phyloP scores from a whole-genome alignment of 1,139 yeast species.

The Candida labiduridarum region DNA sequence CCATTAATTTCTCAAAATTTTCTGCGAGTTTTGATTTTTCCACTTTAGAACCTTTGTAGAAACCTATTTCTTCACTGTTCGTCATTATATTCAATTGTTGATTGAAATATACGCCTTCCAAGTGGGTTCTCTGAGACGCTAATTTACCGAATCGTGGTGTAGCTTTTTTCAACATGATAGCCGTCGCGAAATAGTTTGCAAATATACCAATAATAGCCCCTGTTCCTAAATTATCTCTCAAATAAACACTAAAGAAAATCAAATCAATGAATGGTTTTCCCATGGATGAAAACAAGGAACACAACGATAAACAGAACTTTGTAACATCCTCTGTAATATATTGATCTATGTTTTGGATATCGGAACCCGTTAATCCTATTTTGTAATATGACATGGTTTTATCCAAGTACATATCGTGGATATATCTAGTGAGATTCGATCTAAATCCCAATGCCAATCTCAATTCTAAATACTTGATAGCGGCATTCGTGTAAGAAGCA shows the following conservation, averaged over 20 bases:
- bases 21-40: conserved; percentile 69
- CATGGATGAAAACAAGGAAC: conserved; percentile 82
- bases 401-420: conserved; percentile 89
- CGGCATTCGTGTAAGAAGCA: conserved; percentile 90
- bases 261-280: conserved; percentile 92
- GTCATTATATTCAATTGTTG: conserved; percentile 84
- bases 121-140: conserved; percentile 69
- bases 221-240: conserved; percentile 83
- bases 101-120: conserved; percentile 89
- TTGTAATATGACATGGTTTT: conserved; percentile 82
- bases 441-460: conserved; percentile 82
- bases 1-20: conserved; percentile 57
- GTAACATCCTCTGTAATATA: conserved; percentile 86
- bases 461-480: conserved; percentile 79
- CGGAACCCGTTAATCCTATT: conserved; percentile 50
- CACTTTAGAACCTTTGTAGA: conserved; percentile 85
- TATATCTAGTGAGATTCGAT: conserved; percentile 79
- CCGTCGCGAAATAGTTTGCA: conserved; percentile 78
- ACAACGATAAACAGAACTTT: conserved; percentile 79
- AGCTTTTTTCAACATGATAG: conserved; percentile 67
- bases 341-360: conserved; percentile 61
- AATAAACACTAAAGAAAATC: conserved; percentile 82
- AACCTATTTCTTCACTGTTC: conserved; percentile 92
- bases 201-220: conserved; percentile 83
- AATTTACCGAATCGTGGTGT: conserved; percentile 89